Base-by-base conservation (phyloP, 768 basidiomycete genomes). In the Suillus weaverae region DNA sequence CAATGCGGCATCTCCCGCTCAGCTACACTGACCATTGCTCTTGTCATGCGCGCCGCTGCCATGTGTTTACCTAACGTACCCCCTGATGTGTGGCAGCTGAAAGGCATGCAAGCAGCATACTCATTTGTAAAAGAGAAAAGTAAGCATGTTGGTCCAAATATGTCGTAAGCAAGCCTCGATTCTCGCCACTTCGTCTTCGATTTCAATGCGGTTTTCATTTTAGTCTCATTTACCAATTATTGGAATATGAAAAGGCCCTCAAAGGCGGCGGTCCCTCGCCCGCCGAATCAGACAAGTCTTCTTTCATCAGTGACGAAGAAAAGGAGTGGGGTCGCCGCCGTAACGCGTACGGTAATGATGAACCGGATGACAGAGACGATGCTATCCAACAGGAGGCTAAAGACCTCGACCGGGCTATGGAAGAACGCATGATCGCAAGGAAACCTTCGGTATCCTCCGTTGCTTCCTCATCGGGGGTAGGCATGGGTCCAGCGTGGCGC, bases 1-100 rank as follows among this genome's bases (percentile, higher is more conserved):
- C 95, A 97, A 79, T 95, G 94, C 76, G 95, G 95, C 69, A 90
- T 97, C 39, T 95, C 94, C 26, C 86, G 95, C 68, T 94, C 92
- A 10, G 95, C 95, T 20, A 96, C 95, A 2, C 79, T 96, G 73
- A 86, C 91, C 57, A 96, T 97, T 66, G 95, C 94, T 43, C 84
- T 95, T 63, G 92, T 95, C 67, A 97, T 97, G 94, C 87, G 93
- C 60, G 92, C 94, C n/a, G 92, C 94, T 35, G 87, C 89, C 55
- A 81, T 85, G 53, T 83, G 82, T 66, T 86, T 85, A 14, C 80
- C 89, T 16, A 80, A 80, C 48, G 91, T 91, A 30, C 87, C 90
- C 16, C 83, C 89, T 46, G 87, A 92, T 67, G 85, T 94, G 7
- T 90, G 89, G 88, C 84, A 86, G 10, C 81, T 94, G 66, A 88